Base-by-base conservation (phyloP, 768 basidiomycete genomes). In the Wakefieldia striispora region DNA sequence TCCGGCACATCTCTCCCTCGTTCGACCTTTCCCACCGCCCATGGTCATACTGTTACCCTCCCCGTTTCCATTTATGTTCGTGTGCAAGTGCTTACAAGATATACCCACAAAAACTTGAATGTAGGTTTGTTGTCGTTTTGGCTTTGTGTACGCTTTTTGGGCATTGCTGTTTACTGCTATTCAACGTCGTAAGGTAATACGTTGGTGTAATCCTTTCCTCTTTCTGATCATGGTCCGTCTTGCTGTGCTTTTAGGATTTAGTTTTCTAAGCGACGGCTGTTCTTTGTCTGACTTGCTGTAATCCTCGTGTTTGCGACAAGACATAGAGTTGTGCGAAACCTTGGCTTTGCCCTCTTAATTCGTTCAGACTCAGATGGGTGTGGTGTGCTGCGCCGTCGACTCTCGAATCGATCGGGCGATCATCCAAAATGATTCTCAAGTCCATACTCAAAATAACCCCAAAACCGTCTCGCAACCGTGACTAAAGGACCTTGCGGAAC, bases 41-140 rank as follows among this genome's bases (percentile, higher is more conserved):
- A 12, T 29, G 19, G 14, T 29, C 20, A n/a, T n/a, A n/a, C 40
- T 10, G 3, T 13, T 27, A 40, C 19, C 14, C 43, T 36, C 29
- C 29, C 11, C 29, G 12, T 29, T 40, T 48, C 7, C 36, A 49
- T 56, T 45, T 47, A 49, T 24, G 31, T 45, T 24, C 34, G 11
- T 47, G 42, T 51, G 1, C 1, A 26, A 26, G 27, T 46, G 45
- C 20, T 29, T 29, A 11, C 49, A 47, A 54, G 50, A 55, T 52
- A 54, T 61, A 47, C 8, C 38, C 35, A 39, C 29, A 29, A 42
- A 21, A 45, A 43, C 11, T 16, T 20, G 26, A 63, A 42, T 64
- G 58, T 63, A 61, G 29, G 44, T 40, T 55, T 49, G 52, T 63
- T 35, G 33, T 50, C 20, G 29, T 41, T 49, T 29, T 24, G 23